phyloP scores from a whole-genome alignment of 2,329 filamentous ascomycete species.

The Pseudocercospora eumusae region DNA sequence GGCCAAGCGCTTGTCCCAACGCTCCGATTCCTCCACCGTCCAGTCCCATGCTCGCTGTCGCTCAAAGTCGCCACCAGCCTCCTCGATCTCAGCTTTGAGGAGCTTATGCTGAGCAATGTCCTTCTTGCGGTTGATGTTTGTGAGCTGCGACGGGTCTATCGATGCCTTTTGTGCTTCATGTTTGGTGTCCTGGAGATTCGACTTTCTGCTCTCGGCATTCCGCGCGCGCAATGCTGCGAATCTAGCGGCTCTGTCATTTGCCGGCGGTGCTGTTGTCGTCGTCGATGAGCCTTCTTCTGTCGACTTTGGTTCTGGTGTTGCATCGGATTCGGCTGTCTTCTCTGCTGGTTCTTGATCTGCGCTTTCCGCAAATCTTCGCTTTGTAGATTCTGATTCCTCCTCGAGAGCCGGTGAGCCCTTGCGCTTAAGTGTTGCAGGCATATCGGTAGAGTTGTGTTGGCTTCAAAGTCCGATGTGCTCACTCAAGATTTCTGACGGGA shows the following conservation, averaged over 20 bases:
- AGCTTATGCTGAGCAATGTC: constrained; percentile 90
- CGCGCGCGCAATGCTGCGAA: constrained; percentile 87
- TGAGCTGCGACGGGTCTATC: constrained; percentile 74
- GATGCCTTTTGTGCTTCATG: constrained; percentile 78
- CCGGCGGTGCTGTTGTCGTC: constrained; percentile 36
- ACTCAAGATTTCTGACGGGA: neutral
- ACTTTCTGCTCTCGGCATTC: constrained; percentile 57
- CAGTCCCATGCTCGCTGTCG: constrained; percentile 98
- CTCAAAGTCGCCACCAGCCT: constrained; percentile 87
- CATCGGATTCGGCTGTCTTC: constrained; percentile 12
- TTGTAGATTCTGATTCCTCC: constrained; percentile 37
- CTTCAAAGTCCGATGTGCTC: neutral
- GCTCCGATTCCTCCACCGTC: constrained; percentile 91
- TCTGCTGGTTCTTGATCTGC: constrained; percentile 23
- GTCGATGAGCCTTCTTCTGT: constrained; percentile 33
- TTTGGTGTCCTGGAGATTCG: constrained; percentile 79
- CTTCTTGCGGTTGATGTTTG: constrained; percentile 78
- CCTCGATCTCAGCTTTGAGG: constrained; percentile 85
- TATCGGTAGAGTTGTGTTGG: constrained; percentile 8
- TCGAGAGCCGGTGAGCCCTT: constrained; percentile 42
- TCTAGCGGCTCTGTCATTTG: constrained; percentile 69
- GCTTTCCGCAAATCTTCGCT: constrained; percentile 40
- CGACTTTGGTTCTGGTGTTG: constrained; percentile 24
- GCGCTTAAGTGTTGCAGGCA: constrained; percentile 38
- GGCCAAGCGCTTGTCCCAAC: constrained; percentile 86